phyloP scores from a whole-genome alignment of 306 rosid genomes.

The Dalbergia cultrata region DNA sequence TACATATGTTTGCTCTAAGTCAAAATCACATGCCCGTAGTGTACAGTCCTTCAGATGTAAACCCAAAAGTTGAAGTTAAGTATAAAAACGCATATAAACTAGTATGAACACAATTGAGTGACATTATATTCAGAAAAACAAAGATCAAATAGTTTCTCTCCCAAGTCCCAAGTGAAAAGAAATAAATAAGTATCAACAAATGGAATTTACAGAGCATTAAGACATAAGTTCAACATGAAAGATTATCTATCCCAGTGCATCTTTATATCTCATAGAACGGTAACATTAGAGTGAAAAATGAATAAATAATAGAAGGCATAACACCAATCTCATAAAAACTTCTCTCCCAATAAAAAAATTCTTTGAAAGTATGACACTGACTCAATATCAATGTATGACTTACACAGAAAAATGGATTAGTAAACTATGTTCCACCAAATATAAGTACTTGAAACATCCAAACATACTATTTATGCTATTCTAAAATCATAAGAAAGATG shows the following conservation, averaged over 20 bases:
- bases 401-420: constrained; percentile 2
- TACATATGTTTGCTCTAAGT: constrained; percentile 94
- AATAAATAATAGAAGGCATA: constrained; percentile 7
- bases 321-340: constrained; percentile 1
- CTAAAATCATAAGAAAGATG: constrained; percentile 10
- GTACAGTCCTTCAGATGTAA: constrained; percentile 87
- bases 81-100: constrained; percentile 33
- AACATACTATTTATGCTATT: neutral
- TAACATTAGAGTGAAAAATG: neutral
- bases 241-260: neutral
- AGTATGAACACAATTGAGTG: neutral
- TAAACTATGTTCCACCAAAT: constrained; percentile 14
- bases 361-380: constrained; percentile 17
- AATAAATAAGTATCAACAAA: constrained; percentile 6
- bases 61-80: constrained; percentile 37
- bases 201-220: constrained; percentile 16
- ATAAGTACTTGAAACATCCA: constrained; percentile 13
- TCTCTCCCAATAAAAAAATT: neutral
- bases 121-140: constrained; percentile 26
- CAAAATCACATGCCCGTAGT: constrained; percentile 95
- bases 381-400: constrained; percentile 2
- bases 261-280: constrained; percentile 14
- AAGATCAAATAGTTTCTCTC: neutral
- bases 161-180: neutral
- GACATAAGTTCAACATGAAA: constrained; percentile 2